Conservation (phyloP, 305 asterid species). For the Ajuga reptans region DNA sequence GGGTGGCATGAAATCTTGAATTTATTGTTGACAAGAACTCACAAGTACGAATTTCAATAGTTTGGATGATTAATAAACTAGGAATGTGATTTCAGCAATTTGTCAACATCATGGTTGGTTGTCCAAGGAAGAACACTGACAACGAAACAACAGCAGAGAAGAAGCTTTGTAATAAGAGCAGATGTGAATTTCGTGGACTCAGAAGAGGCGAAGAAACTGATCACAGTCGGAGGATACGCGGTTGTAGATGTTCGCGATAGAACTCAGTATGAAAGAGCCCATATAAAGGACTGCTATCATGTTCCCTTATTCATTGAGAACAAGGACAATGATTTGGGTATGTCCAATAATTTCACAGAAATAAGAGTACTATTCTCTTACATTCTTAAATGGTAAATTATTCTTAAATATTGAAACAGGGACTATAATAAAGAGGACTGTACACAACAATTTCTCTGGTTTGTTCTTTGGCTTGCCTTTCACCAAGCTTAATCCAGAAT, state of each 20-base stretch:
- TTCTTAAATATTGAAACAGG: conserved; percentile 34
- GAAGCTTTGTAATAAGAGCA: conserved; percentile 40
- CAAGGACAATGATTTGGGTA: conserved; percentile 76
- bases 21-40: no score
- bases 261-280: conserved; percentile 73
- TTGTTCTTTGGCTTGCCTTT: conserved; percentile 79
- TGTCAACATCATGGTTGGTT: conserved; percentile 37
- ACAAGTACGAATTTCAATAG: background rate
- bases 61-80: conserved; percentile 9
- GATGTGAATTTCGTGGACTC: conserved; percentile 57
- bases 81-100: conserved; percentile 48
- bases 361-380: no score
- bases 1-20: background rate
- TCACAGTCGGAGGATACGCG: conserved; percentile 60
- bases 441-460: conserved; percentile 92
- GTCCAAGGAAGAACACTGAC: conserved; percentile 21
- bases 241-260: conserved; percentile 73
- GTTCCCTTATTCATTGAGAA: conserved; percentile 73
- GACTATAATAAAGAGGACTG: conserved; percentile 55
- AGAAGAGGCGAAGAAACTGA: conserved; percentile 68
- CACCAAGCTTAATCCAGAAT: conserved; percentile 71
- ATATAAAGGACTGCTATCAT: conserved; percentile 66
- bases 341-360: background rate
- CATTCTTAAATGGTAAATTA: no score
- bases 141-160: conserved; percentile 25